A percentile compares a stretch with the other conserved stretches of the same genome.
phyloP scores from a whole-genome alignment of 345 rosid species.

The Populus pruinosa region DNA sequence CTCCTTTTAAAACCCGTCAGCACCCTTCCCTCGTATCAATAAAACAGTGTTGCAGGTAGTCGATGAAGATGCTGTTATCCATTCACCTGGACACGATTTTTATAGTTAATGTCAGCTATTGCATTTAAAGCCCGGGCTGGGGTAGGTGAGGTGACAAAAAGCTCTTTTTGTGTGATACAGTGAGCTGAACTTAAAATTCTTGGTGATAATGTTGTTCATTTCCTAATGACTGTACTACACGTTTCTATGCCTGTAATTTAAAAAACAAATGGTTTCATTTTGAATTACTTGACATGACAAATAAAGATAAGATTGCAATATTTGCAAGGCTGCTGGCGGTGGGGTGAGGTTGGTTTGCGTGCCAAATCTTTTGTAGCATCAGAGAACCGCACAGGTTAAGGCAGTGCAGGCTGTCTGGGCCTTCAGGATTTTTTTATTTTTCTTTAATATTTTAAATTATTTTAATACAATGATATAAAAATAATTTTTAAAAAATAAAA shows the following conservation, averaged over 20 bases:
- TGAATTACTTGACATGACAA: neutral
- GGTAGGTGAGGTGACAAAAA: neutral
- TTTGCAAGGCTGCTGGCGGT: too few relatives aligned
- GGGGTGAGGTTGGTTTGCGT: neutral
- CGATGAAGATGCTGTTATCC: neutral
- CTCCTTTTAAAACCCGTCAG: neutral
- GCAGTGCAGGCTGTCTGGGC: too few relatives aligned
- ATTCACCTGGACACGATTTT: neutral
- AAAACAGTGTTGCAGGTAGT: neutral
- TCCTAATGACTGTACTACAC: neutral
- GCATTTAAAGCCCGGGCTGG: constrained; percentile 3
- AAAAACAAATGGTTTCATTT: too few relatives aligned
- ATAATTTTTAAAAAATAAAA: too few relatives aligned
- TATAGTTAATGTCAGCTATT: neutral
- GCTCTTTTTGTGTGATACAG: neutral
- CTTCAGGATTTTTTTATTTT: too few relatives aligned
- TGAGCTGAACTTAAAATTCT: neutral
- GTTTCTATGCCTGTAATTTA: too few relatives aligned
- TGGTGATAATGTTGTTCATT: neutral
- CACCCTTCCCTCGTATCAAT: neutral
- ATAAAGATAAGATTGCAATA: neutral
- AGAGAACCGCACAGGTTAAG: too few relatives aligned
- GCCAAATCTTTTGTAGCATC: neutral
- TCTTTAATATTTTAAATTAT: too few relatives aligned
- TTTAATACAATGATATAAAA: too few relatives aligned